Evolutionary conservation across 352 stramenopile species (phyloP).

Genomic region (Phytophthora brassicae): DNA sequence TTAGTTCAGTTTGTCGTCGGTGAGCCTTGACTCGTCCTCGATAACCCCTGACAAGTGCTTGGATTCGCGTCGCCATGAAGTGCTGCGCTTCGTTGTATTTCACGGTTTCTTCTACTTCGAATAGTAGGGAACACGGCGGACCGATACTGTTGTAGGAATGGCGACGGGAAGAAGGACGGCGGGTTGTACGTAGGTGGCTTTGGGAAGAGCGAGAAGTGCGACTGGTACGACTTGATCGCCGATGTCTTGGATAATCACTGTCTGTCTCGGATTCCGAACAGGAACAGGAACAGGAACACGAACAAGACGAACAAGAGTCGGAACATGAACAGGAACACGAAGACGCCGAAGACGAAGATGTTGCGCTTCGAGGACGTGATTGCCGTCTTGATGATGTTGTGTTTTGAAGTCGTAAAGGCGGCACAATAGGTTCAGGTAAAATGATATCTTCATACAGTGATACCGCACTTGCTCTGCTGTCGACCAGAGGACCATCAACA

Average conservation of each 20-base stretch:
- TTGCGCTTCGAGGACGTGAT: constrained; percentile 2
- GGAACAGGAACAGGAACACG: constrained; percentile 20
- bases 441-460: background rate
- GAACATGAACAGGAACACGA: constrained; percentile 19
- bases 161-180: constrained; percentile 1
- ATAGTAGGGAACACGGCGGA: constrained; percentile 10
- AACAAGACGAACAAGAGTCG: constrained; percentile 20
- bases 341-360: constrained; percentile 1
- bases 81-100: constrained; percentile 23
- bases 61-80: constrained; percentile 46
- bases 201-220: constrained; percentile 13
- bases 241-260: background rate
- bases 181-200: background rate
- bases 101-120: constrained; percentile 7
- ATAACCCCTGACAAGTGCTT: constrained; percentile 37
- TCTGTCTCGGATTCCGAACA: constrained; percentile 15
- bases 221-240: constrained; percentile 6
- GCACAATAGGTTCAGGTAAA: constrained; percentile 12
- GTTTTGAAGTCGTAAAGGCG: constrained; percentile 9
- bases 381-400: background rate
- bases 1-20: constrained; percentile 20
- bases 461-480: background rate
- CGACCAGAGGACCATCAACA: background rate
- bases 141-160: constrained; percentile 13
- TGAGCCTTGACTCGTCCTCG: constrained; percentile 27